phyloP scores from a whole-genome alignment of 495 filamentous ascomycete genomes.

The Sporormia fimetaria region DNA sequence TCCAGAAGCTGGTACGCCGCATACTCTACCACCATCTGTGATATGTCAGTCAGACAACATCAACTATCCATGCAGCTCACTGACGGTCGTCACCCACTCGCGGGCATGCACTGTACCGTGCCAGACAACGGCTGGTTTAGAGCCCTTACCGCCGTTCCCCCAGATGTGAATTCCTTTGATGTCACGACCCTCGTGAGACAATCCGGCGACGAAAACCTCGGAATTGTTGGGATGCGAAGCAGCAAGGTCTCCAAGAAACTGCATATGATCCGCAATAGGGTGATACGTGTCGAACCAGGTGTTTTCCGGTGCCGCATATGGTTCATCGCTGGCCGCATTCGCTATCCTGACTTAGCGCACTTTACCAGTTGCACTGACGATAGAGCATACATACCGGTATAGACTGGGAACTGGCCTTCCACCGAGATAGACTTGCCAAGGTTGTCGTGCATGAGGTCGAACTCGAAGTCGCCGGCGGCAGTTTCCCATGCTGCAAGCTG shows the following conservation, averaged over 20 bases:
- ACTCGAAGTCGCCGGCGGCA: constrained; percentile 27
- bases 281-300: constrained; percentile 52
- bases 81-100: constrained; percentile 49
- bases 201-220: constrained; percentile 43
- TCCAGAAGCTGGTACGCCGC: constrained; percentile 43
- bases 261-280: constrained; percentile 43
- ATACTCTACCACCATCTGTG: constrained; percentile 39
- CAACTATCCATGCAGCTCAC: not conserved
- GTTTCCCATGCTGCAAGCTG: constrained; percentile 31
- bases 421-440: constrained; percentile 35
- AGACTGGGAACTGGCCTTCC: constrained; percentile 29
- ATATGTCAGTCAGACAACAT: not conserved
- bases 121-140: constrained; percentile 47
- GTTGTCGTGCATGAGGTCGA: constrained; percentile 36
- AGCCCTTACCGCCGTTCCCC: constrained; percentile 42
- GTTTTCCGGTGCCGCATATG: constrained; percentile 20
- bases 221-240: constrained; percentile 39
- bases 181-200: constrained; percentile 39
- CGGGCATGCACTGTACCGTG: constrained; percentile 54
- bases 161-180: constrained; percentile 51
- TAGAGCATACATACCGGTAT: constrained; percentile 18
- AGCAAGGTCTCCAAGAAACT: constrained; percentile 42
- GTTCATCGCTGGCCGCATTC: constrained; percentile 12
- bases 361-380: not conserved
- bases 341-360: too few species aligned